Evolutionary conservation across 768 basidiomycete species (phyloP), one percentile per base, ranked within the genome.

Genomic region (Russula compacta): DNA sequence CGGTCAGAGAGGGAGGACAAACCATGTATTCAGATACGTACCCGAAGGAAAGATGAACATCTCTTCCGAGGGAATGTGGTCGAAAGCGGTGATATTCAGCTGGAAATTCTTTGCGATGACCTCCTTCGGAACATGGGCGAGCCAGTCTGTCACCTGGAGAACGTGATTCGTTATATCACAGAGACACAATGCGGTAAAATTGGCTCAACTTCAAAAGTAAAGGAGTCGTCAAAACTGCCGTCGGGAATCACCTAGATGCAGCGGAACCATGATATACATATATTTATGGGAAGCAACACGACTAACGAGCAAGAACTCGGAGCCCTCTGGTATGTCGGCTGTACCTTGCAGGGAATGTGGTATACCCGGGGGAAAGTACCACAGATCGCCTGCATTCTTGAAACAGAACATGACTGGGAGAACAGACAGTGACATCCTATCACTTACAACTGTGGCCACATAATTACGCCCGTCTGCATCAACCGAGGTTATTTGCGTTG

Each of bases 271-370:
- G 51, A 64, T 38, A 9, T 38, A 14, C 2, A 3, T 21, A 35
- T n/a, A 24, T 21, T 4, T n/a, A 43, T 40, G 9, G 42, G 10
- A 19, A 35, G 3, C 47, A 6, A n/a, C 53, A 39, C 52, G 52
- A 59, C 71, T 49, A n/a, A 71, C 71, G 52, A 75, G 64, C 17
- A 75, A 65, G 58, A 75, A 73, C 55, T 75, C 73, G 2, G 71
- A 65, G 7, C 73, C 73, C 1, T 67, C 67, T 19, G 56, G 65
- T 56, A 64, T 49, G 24, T 71, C 67, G 4, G 61, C 69, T 2
- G 69, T 72, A 4, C 69, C 76, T 65, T 76, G 75, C 24, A 77
- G 55, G 1, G 70, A 71, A 60, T 77, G 75, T 0, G 75, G 75
- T 44, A 71, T 67, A 14, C 73, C 74, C 32, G 75, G 61, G 17